Evolutionary conservation across 768 basidiomycete genomes (phyloP).

Genomic region (Amanita inopinata): DNA sequence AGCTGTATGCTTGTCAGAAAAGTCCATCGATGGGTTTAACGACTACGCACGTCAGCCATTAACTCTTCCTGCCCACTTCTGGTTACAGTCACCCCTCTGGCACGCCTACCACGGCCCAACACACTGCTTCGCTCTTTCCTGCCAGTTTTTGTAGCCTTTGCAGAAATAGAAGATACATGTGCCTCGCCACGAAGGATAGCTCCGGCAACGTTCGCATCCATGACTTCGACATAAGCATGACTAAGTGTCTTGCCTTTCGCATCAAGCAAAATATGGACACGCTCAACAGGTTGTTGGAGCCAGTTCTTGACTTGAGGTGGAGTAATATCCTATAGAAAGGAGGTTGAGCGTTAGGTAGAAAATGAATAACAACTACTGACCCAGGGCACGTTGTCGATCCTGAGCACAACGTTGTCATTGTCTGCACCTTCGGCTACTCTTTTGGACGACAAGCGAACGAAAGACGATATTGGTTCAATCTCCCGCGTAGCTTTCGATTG

Average conservation of each 20-base stretch:
- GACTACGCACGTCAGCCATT: conserved; percentile 61
- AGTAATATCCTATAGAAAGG: conserved; percentile 65
- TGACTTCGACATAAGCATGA: conserved; percentile 76
- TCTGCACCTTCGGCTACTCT: conserved; percentile 12
- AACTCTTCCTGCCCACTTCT: conserved; percentile 72
- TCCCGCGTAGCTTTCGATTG: conserved; percentile 13
- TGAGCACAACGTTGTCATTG: conserved; percentile 49
- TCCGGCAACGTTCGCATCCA: conserved; percentile 49
- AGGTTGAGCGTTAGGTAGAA: not conserved
- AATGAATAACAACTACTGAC: conserved; percentile 28
- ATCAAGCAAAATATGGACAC: conserved; percentile 74
- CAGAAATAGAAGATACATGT: conserved; percentile 12
- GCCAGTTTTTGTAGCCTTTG: conserved; percentile 14
- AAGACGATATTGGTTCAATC: conserved; percentile 6
- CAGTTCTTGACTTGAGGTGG: conserved; percentile 60
- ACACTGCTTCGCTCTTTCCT: conserved; percentile 51
- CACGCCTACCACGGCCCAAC: conserved; percentile 67
- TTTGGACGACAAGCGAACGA: conserved; percentile 3
- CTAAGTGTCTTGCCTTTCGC: conserved; percentile 75
- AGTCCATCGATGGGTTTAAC: not conserved
- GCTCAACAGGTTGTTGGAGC: conserved; percentile 60
- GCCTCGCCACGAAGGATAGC: conserved; percentile 55
- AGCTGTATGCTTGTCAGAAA: conserved; percentile 29
- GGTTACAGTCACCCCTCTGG: conserved; percentile 78
- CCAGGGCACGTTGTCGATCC: conserved; percentile 89